phyloP scores from a whole-genome alignment of 2,329 filamentous ascomycete genomes.

The Pseudocercospora fijiensis region DNA sequence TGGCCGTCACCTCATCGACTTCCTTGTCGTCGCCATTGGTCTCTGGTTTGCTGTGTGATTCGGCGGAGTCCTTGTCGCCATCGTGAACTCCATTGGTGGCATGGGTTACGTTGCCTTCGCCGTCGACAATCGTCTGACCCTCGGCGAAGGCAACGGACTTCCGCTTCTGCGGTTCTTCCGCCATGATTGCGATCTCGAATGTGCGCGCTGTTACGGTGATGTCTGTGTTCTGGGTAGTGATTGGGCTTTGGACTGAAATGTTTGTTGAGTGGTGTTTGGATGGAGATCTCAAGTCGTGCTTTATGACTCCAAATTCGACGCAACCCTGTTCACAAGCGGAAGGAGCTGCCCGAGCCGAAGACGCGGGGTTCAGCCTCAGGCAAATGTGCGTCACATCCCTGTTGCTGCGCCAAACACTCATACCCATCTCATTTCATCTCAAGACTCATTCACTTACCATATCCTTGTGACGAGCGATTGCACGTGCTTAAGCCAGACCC shows the following conservation, averaged over 20 bases:
- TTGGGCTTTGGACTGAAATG: not conserved
- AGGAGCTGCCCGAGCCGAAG: not conserved
- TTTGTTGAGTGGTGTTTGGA: not conserved
- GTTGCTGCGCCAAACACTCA: not conserved
- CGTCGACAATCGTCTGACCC: constrained; percentile 81
- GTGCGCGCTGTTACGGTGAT: not conserved
- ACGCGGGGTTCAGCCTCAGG: not conserved
- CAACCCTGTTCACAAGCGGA: constrained; percentile 3
- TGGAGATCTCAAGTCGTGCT: not conserved
- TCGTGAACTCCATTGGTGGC: constrained; percentile 60
- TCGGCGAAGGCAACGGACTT: constrained; percentile 95
- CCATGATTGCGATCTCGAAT: constrained; percentile 50
- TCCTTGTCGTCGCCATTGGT: constrained; percentile 31
- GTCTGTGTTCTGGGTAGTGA: not conserved
- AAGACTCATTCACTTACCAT: not conserved
- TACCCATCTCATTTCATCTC: too few relatives aligned
- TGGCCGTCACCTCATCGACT: constrained; percentile 40
- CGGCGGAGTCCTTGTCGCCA: constrained; percentile 76
- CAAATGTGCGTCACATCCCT: not conserved
- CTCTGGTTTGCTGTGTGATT: constrained; percentile 62
- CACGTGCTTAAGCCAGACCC: not conserved
- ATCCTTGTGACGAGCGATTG: not conserved
- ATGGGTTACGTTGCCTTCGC: constrained; percentile 80
- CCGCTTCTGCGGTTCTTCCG: constrained; percentile 64
- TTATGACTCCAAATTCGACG: constrained; percentile 5